Conservation (phyloP, 2,329 filamentous ascomycete genomes). For the Geosmithia putterillii region DNA sequence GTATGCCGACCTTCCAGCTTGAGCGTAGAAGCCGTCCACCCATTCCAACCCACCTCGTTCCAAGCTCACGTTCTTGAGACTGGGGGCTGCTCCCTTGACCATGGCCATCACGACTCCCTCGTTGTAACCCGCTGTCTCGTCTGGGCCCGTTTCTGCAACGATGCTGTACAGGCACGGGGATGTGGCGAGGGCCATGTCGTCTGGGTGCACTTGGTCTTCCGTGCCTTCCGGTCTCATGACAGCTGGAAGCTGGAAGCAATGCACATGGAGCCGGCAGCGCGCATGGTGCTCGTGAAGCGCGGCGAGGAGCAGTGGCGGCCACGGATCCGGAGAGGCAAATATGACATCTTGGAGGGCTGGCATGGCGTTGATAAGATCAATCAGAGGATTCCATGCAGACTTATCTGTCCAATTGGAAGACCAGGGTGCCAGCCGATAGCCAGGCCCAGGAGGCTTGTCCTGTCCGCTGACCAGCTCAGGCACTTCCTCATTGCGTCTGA, state of each 20-base stretch:
- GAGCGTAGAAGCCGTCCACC: neutral
- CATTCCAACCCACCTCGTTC: too few species aligned
- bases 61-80: conserved; percentile 1
- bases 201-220: neutral
- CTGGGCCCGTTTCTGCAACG: neutral
- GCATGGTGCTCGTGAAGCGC: conserved; percentile 1
- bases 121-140: neutral
- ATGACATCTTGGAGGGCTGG: conserved; percentile 2
- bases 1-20: neutral
- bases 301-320: conserved; percentile 1
- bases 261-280: conserved; percentile 1
- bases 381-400: conserved; percentile 1
- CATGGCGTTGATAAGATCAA: neutral
- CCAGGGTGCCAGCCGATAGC: neutral
- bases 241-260: conserved; percentile 1
- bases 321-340: neutral
- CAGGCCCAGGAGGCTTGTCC: neutral
- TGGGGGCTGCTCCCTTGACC: conserved; percentile 1
- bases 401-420: conserved; percentile 3
- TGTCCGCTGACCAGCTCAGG: conserved; percentile 1
- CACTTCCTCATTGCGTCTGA: neutral
- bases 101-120: conserved; percentile 2
- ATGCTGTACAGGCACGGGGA: conserved; percentile 3
- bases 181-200: conserved; percentile 1
- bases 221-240: neutral